Evolutionary conservation across 2,329 filamentous ascomycete genomes (phyloP), one percentile per base, ranked within the genome.

Genomic region (Penicillium sp.): DNA sequence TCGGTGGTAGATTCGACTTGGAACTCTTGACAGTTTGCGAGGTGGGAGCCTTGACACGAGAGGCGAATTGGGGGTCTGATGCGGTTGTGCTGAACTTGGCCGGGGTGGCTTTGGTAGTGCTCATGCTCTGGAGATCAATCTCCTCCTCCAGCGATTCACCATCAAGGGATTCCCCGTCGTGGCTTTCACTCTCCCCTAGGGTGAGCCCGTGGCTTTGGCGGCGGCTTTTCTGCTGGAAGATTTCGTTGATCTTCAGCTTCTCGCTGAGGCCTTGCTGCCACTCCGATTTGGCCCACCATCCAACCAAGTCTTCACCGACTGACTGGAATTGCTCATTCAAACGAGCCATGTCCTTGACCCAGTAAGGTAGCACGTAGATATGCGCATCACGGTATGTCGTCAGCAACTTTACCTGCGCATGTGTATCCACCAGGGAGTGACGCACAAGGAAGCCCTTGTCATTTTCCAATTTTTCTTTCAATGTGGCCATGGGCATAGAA

Each of bases 201-300:
- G 75, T 73, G 1, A 75, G 69, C 9, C 72, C 63, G 51, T 72
- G 71, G 31, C 50, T 52, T 8, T 75, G 69, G 11, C 72, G 63
- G 50, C 53, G 53, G 31, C 38, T 43, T 29, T 55, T 55, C 57
- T 70, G 78, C 15, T 82, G 79, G 49, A 94, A 80, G 4, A 93
- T 83, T 44, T 87, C 81, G 49, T 84, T 78, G 51, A 96, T 77
- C 1, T 87, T 84, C 8, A 97, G 81, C 74, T 96, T 97, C 50
- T 89, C 85, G 0, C 84, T 85, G 3, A 97, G 79, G 0, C 91
- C 90, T 3, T 84, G 80, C 73, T 97, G 92, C 94, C 94, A 99
- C 53, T 87, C 87, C 0, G 93, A 87, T 73, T 97, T 97, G 34
- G 92, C 91, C 92, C 92, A 96, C 89, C 91, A 96, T 7, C 92